These are phyloP conservation scores for Pascua sp. DNA, from an alignment of 1,284 basidiomycete genomes.

Conservation along the genomic window DNA sequence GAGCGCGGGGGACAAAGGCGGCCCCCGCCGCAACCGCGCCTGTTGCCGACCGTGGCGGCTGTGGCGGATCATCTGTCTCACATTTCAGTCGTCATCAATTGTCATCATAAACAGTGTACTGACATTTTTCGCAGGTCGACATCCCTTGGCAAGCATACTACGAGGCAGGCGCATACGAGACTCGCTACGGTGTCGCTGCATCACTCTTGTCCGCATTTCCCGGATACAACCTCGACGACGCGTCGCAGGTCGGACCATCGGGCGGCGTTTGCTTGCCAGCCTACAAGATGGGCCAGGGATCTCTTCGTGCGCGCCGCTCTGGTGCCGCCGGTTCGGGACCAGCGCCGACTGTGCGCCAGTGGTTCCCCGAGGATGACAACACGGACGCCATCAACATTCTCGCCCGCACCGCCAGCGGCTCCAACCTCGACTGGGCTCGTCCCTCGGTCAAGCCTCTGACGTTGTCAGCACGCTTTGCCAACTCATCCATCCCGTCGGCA, in stretches of 20 bases:
- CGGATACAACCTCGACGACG: constrained; percentile 42
- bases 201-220: constrained; percentile 41
- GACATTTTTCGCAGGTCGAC: constrained; percentile 27
- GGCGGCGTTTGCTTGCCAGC: constrained; percentile 12
- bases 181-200: constrained; percentile 27
- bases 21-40: no score
- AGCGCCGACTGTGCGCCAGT: constrained; percentile 15
- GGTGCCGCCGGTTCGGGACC: background rate
- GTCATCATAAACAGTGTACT: background rate
- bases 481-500: background rate
- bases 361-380: constrained; percentile 15
- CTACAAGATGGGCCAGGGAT: constrained; percentile 5
- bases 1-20: no score
- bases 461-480: constrained; percentile 7
- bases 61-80: background rate
- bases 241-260: constrained; percentile 26
- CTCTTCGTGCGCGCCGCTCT: constrained; percentile 4
- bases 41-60: no score
- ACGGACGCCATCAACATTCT: constrained; percentile 25
- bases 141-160: constrained; percentile 41
- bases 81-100: background rate
- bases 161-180: constrained; percentile 34
- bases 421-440: constrained; percentile 7
- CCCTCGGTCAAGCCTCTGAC: constrained; percentile 5
- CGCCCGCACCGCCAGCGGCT: constrained; percentile 22